These are phyloP conservation scores for Talaromyces marneffei DNA, from an alignment of 2,329 filamentous ascomycete genomes.

Conservation along the genomic window DNA sequence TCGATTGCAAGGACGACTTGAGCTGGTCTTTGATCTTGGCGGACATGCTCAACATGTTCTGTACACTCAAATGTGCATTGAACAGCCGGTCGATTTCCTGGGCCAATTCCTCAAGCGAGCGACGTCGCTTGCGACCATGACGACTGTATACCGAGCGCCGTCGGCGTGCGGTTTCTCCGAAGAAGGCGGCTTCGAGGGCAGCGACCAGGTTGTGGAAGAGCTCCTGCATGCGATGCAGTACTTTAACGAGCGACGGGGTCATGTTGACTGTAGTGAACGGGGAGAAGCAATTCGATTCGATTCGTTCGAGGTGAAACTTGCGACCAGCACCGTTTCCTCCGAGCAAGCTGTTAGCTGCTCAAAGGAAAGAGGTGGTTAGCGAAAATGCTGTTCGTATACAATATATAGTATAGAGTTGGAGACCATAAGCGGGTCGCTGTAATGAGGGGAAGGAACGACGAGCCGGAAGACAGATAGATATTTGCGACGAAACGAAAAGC, in stretches of 20 bases:
- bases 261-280: constrained; percentile 23
- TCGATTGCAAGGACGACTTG: constrained; percentile 48
- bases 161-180: constrained; percentile 27
- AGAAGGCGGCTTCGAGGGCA: constrained; percentile 35
- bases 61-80: constrained; percentile 29
- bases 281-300: not conserved
- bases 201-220: constrained; percentile 37
- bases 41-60: constrained; percentile 40
- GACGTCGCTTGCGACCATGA: constrained; percentile 29
- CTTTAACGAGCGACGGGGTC: constrained; percentile 33
- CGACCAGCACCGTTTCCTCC: constrained; percentile 3
- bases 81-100: constrained; percentile 37
- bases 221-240: constrained; percentile 37
- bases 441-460: not conserved
- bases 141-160: constrained; percentile 30
- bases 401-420: not conserved
- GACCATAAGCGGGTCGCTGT: not conserved
- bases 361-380: not conserved
- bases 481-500: not conserved
- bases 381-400: not conserved
- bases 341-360: constrained; percentile 11
- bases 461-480: not conserved
- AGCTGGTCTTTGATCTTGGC: constrained; percentile 47
- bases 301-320: not conserved
- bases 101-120: constrained; percentile 34